A percentile compares a stretch with the other conserved stretches of the same genome.
Evolutionary conservation across 1,139 yeast species (phyloP).

Genomic region (Magnusiomyces sp.): DNA sequence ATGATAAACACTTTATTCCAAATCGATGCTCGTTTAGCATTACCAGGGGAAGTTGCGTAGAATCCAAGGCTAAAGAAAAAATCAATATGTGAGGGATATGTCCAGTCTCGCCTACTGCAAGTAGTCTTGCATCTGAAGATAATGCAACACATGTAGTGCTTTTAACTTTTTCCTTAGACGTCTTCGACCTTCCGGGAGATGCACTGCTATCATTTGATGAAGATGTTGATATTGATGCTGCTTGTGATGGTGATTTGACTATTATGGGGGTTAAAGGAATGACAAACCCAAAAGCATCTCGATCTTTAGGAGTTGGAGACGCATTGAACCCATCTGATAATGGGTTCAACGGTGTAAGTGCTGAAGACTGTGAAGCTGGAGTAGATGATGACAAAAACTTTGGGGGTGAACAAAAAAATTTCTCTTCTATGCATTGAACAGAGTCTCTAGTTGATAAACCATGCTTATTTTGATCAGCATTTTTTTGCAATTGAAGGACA

Average conservation of each 20-base stretch:
- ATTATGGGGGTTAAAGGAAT: neutral
- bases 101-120: slow-evolving; percentile 64
- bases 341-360: neutral
- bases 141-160: slow-evolving; percentile 48
- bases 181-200: neutral
- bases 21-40: slow-evolving; percentile 53
- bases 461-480: too few relatives aligned
- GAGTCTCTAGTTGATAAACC: neutral
- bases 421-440: neutral
- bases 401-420: slow-evolving; percentile 18
- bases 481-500: slow-evolving; percentile 29
- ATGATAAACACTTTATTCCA: slow-evolving; percentile 48
- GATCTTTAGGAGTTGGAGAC: neutral
- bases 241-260: neutral
- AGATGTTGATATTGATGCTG: neutral
- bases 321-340: neutral
- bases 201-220: neutral
- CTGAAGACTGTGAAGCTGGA: neutral
- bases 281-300: neutral
- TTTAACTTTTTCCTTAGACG: slow-evolving; percentile 40
- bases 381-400: slow-evolving; percentile 1
- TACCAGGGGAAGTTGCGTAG: slow-evolving; percentile 43
- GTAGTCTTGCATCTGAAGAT: slow-evolving; percentile 42
- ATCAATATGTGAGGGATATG: slow-evolving; percentile 55
- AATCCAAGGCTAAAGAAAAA: slow-evolving; percentile 44